Base-by-base conservation (phyloP, 768 basidiomycete genomes). In the Leccinum uliginosum region DNA sequence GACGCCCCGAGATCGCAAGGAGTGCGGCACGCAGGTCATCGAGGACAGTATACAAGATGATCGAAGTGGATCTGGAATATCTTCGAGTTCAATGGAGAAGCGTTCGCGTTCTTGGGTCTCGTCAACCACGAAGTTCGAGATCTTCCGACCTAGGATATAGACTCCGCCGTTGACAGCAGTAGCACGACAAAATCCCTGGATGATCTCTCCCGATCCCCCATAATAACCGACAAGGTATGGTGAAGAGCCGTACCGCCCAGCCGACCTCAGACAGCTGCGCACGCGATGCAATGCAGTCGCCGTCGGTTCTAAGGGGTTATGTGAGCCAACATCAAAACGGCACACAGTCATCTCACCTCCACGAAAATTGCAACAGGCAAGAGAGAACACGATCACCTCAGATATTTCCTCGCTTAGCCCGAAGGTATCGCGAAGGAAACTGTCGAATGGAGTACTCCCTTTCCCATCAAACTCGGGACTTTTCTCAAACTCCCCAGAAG, bases 181-280 rank as follows among this genome's bases (percentile, higher is more conserved):
- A 21, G 89, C 83, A 15, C 94, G 91, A 67, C 84, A 87, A 65
- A 90, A 98, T 2, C 94, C 95, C 71, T 98, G 96, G 0, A 89
- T 82, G 11, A 98, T 84, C 66, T 98, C 96, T 5, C 96, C 96
- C 0, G 87, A 78, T 19, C 93, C 91, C 17, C 96, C 96, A 68
- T 97, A 98, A 62, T 97, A 93, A 0, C 93, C 93, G n/a, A 98
- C 78, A 15, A 98, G 81, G 74, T 93, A 98, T 2, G 94, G 85
- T 0, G 85, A 85, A n/a, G 72, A 80, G 70, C 95, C 95, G 65
- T 97, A 98, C 29, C 91, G 80, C 3, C 95, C 94, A 17, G 84
- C 73, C 0, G 93, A 91, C 49, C 78, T 84, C 14, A 98, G 76
- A 67, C 90, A 93, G 23, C 77, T 73, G 7, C 85, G 83, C 11